Base-by-base conservation (phyloP, 2,329 filamentous ascomycete genomes). In the Tolypocladium endophyticum region DNA sequence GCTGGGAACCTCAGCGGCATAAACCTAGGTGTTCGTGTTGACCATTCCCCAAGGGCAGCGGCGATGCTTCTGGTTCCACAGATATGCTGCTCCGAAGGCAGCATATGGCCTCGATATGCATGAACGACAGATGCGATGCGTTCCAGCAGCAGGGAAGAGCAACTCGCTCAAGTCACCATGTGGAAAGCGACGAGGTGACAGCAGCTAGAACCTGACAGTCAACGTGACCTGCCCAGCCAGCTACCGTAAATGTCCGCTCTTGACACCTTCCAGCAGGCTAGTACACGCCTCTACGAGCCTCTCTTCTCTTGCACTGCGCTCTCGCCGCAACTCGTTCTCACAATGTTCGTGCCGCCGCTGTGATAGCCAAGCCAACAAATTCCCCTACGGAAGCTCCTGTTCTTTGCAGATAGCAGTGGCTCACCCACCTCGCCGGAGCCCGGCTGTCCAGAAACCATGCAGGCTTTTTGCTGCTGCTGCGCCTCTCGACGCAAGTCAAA, bases 391-490 rank as follows among this genome's bases (percentile, higher is more conserved):
- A 36, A 12, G 11, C 33, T 20, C 9, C 12, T n/a, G 38, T 2
- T 28, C 18, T 23, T n/a, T 23, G 38, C 41, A 28, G 28, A 28
- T 3, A 33, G 6, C 16, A 33, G 18, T 11, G 36, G 36, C 18
- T 53, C 28, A 35, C 18, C 50, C 30, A 23, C 50, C 9, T 54
- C 50, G 50, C 30, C 30, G 12, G 30, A 23, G 30, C 50, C 20
- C 30, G 47, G 20, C 20, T 56, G 47, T 18, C 33, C 12, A 20
- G 6, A 25, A 20, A 52, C 25, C 12, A 67, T 69, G 63, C 54
- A 59, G 53, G 61, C 64, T 6, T 39, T 67, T 16, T 70, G 66
- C 58, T 71, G 66, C 58, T 71, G 70, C 55, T 69, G 65, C 58
- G 61, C 64, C 45, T 58, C 60, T 39, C 62, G 55, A 53, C 63